A percentile compares a stretch with the other conserved stretches of the same genome.
Conservation (phyloP, 2,329 filamentous ascomycete species). For the Teratosphaeria destructans region DNA sequence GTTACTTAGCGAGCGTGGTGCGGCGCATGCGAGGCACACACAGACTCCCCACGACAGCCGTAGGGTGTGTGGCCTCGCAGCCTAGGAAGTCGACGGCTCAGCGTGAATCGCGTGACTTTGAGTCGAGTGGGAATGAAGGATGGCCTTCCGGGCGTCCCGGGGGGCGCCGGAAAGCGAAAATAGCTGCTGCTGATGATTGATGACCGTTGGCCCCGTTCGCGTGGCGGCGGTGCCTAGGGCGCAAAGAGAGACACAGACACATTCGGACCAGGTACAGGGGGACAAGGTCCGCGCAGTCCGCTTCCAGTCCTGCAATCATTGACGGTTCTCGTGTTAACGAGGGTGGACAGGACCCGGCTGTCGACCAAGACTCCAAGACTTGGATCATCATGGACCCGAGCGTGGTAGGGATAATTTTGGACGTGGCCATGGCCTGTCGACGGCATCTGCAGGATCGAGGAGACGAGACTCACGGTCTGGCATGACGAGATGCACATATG, state of each 20-base stretch:
- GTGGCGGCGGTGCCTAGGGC: neutral
- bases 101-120: too few relatives aligned
- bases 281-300: neutral
- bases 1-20: too few relatives aligned
- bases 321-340: neutral
- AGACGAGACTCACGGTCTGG: neutral
- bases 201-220: neutral
- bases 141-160: neutral
- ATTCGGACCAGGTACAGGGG: neutral
- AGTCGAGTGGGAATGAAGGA: neutral
- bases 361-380: neutral
- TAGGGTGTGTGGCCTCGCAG: too few relatives aligned
- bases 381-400: neutral
- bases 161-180: neutral
- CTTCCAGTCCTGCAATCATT: neutral
- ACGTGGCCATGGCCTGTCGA: neutral
- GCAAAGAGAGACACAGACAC: neutral
- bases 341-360: neutral
- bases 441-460: neutral
- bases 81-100: too few relatives aligned
- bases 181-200: neutral
- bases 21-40: too few relatives aligned
- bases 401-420: neutral
- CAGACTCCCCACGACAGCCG: too few relatives aligned
- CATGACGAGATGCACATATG: too few relatives aligned